Base-by-base conservation (phyloP, 345 rosid genomes). In the Ailanthus altissimus region DNA sequence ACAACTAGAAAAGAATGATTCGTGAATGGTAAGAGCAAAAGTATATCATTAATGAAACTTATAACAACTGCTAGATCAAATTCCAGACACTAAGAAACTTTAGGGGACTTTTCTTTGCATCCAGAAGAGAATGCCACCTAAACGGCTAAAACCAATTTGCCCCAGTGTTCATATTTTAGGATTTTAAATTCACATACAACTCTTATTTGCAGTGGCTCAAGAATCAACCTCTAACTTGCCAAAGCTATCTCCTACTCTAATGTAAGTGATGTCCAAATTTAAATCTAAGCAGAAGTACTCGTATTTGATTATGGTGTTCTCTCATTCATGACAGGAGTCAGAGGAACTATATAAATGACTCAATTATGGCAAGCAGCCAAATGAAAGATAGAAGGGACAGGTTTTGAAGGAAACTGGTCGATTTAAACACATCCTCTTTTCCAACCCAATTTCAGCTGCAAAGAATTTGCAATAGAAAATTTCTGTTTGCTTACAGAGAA, bases 1-100 rank as follows among this genome's bases (percentile, higher is more conserved):
- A 56, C 45, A 32, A 13, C 36, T 26, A 63, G 51, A 75, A 76
- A 77, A 42, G n/a, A 73, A 63, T 67, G 75, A 45, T 70, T 5
- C 51, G 5, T 8, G 18, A 62, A 62, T 61, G 20, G 38, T 21
- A 72, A 18, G 12, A 49, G 61, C 16, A 62, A 11, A 74, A 20
- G 18, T 62, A 32, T 3, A 20, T 43, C 20, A 10, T 18, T 45
- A 11, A 28, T 5, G 57, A 4, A 75, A 43, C 36, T 72, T 26
- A 53, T 21, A 23, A 15, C 56, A 68, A 51, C 56, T 67, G 54
- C 74, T 59, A 45, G 40, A 43, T 59, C 65, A 73, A 59, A 23
- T 23, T 54, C 32, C 9, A 8, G 32, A 21, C 28, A 38, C 21
- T 23, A 70, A n/a, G 36, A 40, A 40, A 38, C 68, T 5, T 5